Conservation (phyloP, 148 eudicot genomes). For the Hydrangea macrophylla region DNA sequence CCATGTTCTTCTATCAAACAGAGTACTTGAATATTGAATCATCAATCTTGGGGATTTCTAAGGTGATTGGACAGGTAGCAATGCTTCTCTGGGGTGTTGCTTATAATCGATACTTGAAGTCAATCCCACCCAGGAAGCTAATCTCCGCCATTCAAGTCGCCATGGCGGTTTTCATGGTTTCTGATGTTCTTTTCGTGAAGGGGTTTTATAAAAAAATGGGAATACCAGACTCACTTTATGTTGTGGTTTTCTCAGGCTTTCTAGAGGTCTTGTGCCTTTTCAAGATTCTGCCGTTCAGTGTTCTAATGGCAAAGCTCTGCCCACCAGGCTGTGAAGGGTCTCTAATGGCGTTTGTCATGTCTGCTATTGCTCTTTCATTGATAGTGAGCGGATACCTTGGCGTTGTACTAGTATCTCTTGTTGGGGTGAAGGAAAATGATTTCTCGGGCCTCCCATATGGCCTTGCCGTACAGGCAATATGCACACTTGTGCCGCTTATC, state of each 20-base stretch:
- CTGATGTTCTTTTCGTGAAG: conserved; percentile 74
- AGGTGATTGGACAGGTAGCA: conserved; percentile 84
- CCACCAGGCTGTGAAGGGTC: conserved; percentile 94
- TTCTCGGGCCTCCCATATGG: conserved; percentile 62
- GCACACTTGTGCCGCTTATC: conserved; percentile 62
- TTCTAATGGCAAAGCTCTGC: conserved; percentile 77
- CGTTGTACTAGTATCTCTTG: conserved; percentile 70
- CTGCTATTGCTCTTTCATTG: conserved; percentile 74
- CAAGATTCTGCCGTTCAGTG: conserved; percentile 77
- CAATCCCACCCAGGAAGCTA: conserved; percentile 60
- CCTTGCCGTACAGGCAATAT: conserved; percentile 67
- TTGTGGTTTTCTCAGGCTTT: conserved; percentile 64
- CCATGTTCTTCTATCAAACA: conserved; percentile 93
- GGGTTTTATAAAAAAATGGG: conserved; percentile 63
- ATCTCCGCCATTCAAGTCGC: conserved; percentile 62
- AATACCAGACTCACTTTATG: conserved; percentile 65
- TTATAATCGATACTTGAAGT: conserved; percentile 54
- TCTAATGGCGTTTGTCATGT: conserved; percentile 87
- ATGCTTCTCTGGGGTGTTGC: conserved; percentile 78
- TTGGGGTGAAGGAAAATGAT: conserved; percentile 57
- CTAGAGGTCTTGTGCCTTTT: conserved; percentile 64
- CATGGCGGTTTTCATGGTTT: conserved; percentile 72
- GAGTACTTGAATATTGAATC: conserved; percentile 63
- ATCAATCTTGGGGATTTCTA: conserved; percentile 74
- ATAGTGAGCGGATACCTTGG: conserved; percentile 86